Conservation (phyloP, 305 asterid species). For the Salvia sclarea region DNA sequence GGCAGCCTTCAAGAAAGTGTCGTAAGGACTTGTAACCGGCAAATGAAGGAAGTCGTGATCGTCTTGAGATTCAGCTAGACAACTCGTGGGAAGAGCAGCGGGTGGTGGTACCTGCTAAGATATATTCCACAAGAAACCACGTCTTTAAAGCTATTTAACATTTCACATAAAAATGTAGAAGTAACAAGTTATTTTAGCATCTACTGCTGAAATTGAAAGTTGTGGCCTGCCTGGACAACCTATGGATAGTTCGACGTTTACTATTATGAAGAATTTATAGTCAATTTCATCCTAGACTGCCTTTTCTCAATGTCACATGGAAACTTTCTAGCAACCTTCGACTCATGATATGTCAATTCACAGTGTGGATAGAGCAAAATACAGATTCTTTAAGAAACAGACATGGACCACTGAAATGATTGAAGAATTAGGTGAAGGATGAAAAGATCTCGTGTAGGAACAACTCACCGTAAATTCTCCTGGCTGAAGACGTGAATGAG, state of each 20-base stretch:
- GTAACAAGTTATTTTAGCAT: constrained; percentile 5
- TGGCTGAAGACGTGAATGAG: constrained; percentile 34
- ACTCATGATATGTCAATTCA: background rate
- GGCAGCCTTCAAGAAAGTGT: constrained; percentile 83
- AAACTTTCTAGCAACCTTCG: background rate
- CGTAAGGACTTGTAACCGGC: constrained; percentile 74
- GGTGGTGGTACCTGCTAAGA: constrained; percentile 37
- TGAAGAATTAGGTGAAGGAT: background rate
- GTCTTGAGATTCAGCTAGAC: constrained; percentile 44
- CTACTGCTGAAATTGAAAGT: background rate
- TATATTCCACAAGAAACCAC: background rate
- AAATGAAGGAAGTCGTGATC: constrained; percentile 44
- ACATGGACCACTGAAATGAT: background rate
- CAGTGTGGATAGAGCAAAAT: background rate
- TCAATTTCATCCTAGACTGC: background rate
- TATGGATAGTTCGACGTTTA: background rate
- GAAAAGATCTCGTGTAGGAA: constrained; percentile 5
- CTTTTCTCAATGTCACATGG: background rate
- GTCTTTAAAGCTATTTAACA: background rate
- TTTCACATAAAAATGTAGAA: background rate
- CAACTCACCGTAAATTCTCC: constrained; percentile 47
- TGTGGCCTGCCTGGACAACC: background rate
- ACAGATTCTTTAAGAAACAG: background rate
- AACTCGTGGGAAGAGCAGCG: constrained; percentile 33
- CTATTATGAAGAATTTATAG: no score